Evolutionary conservation across 768 basidiomycete species (phyloP).

Genomic region (Termitomyces eurrhizus): DNA sequence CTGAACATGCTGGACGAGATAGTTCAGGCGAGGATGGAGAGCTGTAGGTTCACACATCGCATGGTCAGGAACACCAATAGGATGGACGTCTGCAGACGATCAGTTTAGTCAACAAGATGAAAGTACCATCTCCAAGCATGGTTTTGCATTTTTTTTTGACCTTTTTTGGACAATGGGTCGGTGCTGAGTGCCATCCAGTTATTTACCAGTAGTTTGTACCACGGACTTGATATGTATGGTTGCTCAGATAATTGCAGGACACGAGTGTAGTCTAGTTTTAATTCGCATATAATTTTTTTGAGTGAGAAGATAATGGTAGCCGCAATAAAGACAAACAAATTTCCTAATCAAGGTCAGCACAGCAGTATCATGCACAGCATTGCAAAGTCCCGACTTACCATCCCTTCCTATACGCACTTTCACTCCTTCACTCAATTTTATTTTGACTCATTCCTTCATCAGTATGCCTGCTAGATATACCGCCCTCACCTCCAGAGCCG

Average conservation of each 20-base stretch:
- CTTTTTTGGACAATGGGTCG: not conserved
- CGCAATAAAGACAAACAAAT: not conserved
- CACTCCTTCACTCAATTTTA: constrained; percentile 14
- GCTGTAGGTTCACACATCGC: constrained; percentile 61
- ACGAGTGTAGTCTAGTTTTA: not conserved
- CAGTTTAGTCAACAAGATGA: constrained; percentile 2
- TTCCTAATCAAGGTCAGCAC: not conserved
- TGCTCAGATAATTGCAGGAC: not conserved
- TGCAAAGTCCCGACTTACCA: not conserved
- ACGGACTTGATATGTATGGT: too few species aligned
- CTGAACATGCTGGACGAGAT: constrained; percentile 68
- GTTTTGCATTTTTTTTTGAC: not conserved
- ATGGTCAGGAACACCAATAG: constrained; percentile 46
- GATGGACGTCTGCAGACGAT: constrained; percentile 21
- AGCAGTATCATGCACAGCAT: not conserved
- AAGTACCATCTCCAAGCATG: not conserved
- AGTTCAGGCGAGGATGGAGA: constrained; percentile 73
- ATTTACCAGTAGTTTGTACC: not conserved
- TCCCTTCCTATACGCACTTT: not conserved
- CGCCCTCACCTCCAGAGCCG: constrained; percentile 53
- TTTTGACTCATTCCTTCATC: constrained; percentile 10
- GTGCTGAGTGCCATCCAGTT: not conserved
- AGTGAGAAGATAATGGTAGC: not conserved
- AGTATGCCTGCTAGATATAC: constrained; percentile 61
- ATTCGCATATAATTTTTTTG: not conserved